These are phyloP conservation scores for Noccaea bulbosa DNA, from an alignment of 345 rosid genomes.

Conservation along the genomic window DNA sequence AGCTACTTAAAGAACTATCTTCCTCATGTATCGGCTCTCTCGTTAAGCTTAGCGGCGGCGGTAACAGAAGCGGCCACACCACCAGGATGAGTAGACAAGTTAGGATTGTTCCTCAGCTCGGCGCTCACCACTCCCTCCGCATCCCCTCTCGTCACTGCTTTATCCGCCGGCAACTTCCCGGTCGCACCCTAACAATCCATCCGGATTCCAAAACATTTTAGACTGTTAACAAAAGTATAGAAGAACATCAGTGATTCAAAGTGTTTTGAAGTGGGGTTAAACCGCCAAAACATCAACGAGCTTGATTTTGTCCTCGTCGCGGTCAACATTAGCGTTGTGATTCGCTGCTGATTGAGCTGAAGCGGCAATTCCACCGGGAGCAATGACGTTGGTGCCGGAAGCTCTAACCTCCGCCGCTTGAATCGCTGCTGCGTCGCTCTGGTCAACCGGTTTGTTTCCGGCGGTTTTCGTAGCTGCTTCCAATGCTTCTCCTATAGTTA, in stretches of 20 bases:
- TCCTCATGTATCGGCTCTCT: conserved; percentile 36
- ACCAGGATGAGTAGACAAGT: conserved; percentile 53
- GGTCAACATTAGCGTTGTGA: conserved; percentile 48
- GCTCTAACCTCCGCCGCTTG: conserved; percentile 79
- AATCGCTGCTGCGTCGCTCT: conserved; percentile 73
- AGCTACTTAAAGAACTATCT: conserved; percentile 50
- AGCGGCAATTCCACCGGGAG: conserved; percentile 64
- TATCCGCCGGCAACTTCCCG: conserved; percentile 58
- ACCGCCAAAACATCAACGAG: conserved; percentile 57
- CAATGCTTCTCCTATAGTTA: conserved; percentile 74
- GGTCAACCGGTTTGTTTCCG: conserved; percentile 60
- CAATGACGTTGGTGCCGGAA: conserved; percentile 50
- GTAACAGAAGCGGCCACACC: conserved; percentile 71
- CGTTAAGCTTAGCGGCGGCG: conserved; percentile 72
- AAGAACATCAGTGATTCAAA: neutral
- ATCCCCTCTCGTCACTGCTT: conserved; percentile 63
- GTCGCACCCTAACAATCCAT: conserved; percentile 54
- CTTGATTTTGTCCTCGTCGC: conserved; percentile 62
- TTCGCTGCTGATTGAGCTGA: conserved; percentile 71
- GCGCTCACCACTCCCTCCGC: conserved; percentile 70
- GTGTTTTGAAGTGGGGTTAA: neutral
- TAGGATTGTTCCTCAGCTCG: conserved; percentile 69
- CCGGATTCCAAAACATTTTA: neutral
- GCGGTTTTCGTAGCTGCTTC: conserved; percentile 55
- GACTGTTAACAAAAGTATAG: neutral